Evolutionary conservation across 2,329 filamentous ascomycete genomes (phyloP).

Genomic region (Botryotinia globosa): DNA sequence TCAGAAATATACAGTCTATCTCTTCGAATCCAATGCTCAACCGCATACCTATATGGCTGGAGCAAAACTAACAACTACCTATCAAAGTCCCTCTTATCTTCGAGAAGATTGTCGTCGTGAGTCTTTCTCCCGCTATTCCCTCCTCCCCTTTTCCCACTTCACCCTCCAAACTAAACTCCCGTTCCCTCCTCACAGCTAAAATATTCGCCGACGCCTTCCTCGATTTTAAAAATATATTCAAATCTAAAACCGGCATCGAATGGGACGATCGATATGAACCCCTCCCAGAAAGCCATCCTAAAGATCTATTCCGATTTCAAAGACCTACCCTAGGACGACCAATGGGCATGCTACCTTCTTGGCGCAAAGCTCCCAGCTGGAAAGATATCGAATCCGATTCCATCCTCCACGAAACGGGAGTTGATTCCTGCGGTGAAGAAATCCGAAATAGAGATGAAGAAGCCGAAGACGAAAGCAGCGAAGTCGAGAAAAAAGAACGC

Average conservation of each 20-base stretch:
- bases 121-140: not conserved
- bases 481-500: not conserved
- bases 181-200: constrained; percentile 34
- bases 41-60: constrained; percentile 62
- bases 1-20: constrained; percentile 57
- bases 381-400: not conserved
- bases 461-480: not conserved
- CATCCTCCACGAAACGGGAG: not conserved
- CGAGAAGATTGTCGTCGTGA: constrained; percentile 40
- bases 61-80: constrained; percentile 45
- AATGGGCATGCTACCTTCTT: constrained; percentile 27
- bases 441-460: not conserved
- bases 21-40: constrained; percentile 62
- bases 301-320: constrained; percentile 23
- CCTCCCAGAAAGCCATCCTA: not conserved
- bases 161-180: not conserved
- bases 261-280: constrained; percentile 54
- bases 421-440: constrained; percentile 6
- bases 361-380: constrained; percentile 9
- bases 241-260: constrained; percentile 52
- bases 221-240: constrained; percentile 57
- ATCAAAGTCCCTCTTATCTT: constrained; percentile 37
- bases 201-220: constrained; percentile 46
- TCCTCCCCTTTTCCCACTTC: too few relatives aligned
- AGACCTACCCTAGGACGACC: constrained; percentile 25